Evolutionary conservation across 1,284 basidiomycete genomes (phyloP).

Genomic region (Papiliotrema flavescens): DNA sequence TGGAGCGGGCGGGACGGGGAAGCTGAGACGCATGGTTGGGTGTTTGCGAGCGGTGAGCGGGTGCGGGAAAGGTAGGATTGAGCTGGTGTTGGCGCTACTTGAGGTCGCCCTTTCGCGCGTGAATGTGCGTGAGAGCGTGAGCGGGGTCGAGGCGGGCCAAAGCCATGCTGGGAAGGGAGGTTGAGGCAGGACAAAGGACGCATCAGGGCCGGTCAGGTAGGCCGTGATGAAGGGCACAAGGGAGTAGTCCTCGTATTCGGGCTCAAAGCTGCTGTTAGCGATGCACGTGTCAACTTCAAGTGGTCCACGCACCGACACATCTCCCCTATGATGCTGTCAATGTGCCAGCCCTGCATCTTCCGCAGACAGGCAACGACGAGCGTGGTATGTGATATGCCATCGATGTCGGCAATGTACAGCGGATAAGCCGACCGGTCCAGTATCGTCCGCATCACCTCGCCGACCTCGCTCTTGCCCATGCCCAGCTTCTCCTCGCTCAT

Average conservation of each 20-base stretch:
- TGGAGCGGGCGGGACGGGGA: conserved; percentile 14
- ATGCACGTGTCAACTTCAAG: not conserved
- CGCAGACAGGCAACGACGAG: conserved; percentile 40
- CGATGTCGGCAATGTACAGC: conserved; percentile 40
- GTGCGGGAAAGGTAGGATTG: conserved; percentile 36
- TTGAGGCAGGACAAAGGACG: conserved; percentile 26
- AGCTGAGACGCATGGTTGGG: conserved; percentile 41
- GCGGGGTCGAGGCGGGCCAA: conserved; percentile 23
- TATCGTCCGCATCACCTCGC: conserved; percentile 39
- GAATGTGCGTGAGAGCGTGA: conserved; percentile 7
- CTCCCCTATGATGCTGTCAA: conserved; percentile 39
- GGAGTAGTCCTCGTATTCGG: conserved; percentile 42
- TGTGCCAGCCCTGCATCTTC: conserved; percentile 44
- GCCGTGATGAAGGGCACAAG: conserved; percentile 35
- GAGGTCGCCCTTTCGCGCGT: conserved; percentile 8
- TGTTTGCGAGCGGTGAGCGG: conserved; percentile 33
- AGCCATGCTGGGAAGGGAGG: conserved; percentile 42
- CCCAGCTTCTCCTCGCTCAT: conserved; percentile 43
- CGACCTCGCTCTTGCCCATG: conserved; percentile 37
- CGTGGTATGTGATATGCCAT: conserved; percentile 45
- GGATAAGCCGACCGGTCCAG: conserved; percentile 37
- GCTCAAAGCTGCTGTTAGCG: conserved; percentile 30
- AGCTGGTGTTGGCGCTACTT: not conserved
- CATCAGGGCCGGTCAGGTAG: conserved; percentile 26
- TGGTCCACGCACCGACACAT: conserved; percentile 30